Evolutionary conservation across 1,284 basidiomycete species (phyloP).

Genomic region (Rhizoctonia solani): DNA sequence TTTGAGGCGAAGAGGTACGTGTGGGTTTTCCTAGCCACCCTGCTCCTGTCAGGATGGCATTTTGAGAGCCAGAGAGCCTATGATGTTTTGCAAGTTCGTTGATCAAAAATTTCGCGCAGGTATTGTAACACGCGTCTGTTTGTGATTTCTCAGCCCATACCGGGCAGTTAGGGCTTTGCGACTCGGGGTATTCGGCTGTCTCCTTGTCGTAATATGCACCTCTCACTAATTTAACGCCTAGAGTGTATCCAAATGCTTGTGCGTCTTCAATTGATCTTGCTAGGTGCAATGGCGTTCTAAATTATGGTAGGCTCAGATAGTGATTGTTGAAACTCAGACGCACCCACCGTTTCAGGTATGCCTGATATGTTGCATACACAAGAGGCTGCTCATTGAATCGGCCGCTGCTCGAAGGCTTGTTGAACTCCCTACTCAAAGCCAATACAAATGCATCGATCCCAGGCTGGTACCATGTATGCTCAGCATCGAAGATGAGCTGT

Average conservation of each 20-base stretch:
- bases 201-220: slow-evolving; percentile 92
- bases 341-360: slow-evolving; percentile 72
- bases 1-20: background rate
- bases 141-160: slow-evolving; percentile 71
- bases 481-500: slow-evolving; percentile 76
- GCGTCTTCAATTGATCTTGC: slow-evolving; percentile 69
- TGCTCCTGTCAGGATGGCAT: too few species aligned
- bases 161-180: slow-evolving; percentile 50
- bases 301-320: slow-evolving; percentile 5
- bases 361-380: slow-evolving; percentile 82
- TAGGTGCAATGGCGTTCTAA: slow-evolving; percentile 70
- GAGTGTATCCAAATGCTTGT: slow-evolving; percentile 67
- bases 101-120: slow-evolving; percentile 66
- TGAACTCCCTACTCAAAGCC: slow-evolving; percentile 77
- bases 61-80: too few species aligned
- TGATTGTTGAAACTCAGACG: background rate
- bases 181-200: slow-evolving; percentile 18
- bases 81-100: slow-evolving; percentile 58
- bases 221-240: slow-evolving; percentile 93
- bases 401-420: slow-evolving; percentile 44
- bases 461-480: slow-evolving; percentile 82
- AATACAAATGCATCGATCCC: slow-evolving; percentile 79
- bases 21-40: slow-evolving; percentile 42
- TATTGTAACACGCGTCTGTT: slow-evolving; percentile 82
- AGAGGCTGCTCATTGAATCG: slow-evolving; percentile 57